Conservation (phyloP, 164 flowering plant genomes). For the Vitis amurensis region DNA sequence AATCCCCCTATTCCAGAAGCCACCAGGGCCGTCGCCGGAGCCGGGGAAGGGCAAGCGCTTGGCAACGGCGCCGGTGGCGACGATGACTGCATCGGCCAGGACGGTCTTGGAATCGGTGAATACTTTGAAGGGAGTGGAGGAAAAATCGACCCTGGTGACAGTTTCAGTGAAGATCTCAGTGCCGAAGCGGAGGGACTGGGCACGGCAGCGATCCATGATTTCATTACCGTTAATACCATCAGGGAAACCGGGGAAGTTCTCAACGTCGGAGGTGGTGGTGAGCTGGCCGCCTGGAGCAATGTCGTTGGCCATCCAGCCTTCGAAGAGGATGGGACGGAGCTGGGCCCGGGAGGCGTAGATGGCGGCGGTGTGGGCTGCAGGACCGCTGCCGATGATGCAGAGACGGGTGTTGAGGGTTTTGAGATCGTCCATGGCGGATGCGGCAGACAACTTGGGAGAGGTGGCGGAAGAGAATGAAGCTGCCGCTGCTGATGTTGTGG, state of each 20-base stretch:
- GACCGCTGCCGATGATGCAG: constrained; percentile 96
- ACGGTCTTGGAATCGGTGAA: constrained; percentile 52
- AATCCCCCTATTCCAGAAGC: constrained; percentile 92
- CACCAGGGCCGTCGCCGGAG: constrained; percentile 47
- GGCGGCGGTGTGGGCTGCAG: constrained; percentile 97
- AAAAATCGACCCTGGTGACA: constrained; percentile 66
- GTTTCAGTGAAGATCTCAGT: constrained; percentile 80
- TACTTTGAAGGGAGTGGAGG: constrained; percentile 57
- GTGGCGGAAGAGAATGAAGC: constrained; percentile 20
- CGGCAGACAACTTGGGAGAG: constrained; percentile 1
- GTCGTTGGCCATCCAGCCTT: constrained; percentile 96
- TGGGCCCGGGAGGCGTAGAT: constrained; percentile 92
- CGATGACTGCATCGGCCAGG: constrained; percentile 73
- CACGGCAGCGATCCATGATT: constrained; percentile 66
- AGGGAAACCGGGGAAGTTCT: constrained; percentile 97
- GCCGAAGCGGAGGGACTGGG: constrained; percentile 71
- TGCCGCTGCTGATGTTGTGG: constrained; percentile 29
- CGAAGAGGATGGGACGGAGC: constrained; percentile 86
- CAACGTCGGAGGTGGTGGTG: constrained; percentile 95
- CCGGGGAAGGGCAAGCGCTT: constrained; percentile 65
- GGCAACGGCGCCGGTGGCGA: constrained; percentile 93
- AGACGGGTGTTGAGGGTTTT: constrained; percentile 52
- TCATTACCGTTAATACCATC: constrained; percentile 72
- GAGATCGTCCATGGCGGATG: constrained; percentile 39
- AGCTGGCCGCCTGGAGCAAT: constrained; percentile 98